Percentiles rank a stretch among this genome's conserved stretches.
These are phyloP conservation scores for Aspergillus spinulosporus DNA, from an alignment of 2,329 filamentous ascomycete species.

Conservation along the genomic window DNA sequence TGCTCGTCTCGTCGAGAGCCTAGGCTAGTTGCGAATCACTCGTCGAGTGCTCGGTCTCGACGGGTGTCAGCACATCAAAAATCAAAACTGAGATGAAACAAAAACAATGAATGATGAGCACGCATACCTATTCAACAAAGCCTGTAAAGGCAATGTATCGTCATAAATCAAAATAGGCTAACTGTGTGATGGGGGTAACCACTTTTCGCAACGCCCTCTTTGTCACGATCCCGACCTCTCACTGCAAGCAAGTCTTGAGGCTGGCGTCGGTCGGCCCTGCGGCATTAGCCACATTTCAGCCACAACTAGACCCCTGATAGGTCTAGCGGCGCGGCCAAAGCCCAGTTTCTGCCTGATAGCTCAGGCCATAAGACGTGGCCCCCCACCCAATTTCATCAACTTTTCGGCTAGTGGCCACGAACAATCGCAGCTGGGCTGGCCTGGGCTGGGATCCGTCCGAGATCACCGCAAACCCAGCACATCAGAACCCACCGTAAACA, in stretches of 20 bases:
- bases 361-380: neutral
- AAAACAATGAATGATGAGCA: neutral
- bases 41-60: neutral
- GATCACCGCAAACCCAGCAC: slow-evolving; percentile 5
- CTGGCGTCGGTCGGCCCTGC: neutral
- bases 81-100: neutral
- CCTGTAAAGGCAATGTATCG: slow-evolving; percentile 1
- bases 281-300: slow-evolving; percentile 14
- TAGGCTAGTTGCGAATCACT: neutral
- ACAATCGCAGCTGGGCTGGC: neutral
- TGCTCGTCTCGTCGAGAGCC: neutral
- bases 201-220: neutral
- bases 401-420: neutral
- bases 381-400: neutral
- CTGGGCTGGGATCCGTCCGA: neutral
- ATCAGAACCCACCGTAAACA: slow-evolving; percentile 4
- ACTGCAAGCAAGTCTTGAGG: slow-evolving; percentile 7
- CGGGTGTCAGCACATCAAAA: slow-evolving; percentile 8
- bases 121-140: neutral
- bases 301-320: slow-evolving; percentile 14
- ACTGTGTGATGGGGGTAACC: neutral
- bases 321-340: slow-evolving; percentile 10
- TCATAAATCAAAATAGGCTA: neutral
- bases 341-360: slow-evolving; percentile 3
- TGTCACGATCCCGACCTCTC: slow-evolving; percentile 1